Evolutionary conservation across 257 asterid species (phyloP).

Genomic region (Primulina tabacum): DNA sequence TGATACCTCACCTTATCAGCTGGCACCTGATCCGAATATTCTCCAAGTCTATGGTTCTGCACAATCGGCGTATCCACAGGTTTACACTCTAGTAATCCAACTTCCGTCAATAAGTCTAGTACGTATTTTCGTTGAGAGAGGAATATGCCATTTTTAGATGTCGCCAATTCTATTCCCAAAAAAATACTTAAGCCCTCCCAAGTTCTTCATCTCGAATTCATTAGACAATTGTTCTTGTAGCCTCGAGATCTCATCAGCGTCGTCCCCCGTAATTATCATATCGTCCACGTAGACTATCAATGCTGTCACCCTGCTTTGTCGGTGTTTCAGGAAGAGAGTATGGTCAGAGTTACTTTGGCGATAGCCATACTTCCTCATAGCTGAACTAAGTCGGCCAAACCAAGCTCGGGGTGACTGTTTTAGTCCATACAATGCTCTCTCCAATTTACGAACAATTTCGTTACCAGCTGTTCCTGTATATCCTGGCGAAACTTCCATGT

Average conservation of each 20-base stretch:
- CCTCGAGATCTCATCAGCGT: too few relatives aligned
- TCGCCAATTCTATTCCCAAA: neutral
- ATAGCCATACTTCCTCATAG: too few relatives aligned
- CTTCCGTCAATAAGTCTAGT: neutral
- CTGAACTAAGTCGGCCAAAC: neutral
- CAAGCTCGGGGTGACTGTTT: neutral
- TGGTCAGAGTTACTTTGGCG: neutral
- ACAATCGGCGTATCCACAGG: neutral
- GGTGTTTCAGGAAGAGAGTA: neutral
- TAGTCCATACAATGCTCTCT: neutral
- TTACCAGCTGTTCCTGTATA: neutral
- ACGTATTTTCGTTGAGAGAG: neutral
- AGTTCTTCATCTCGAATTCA: slow-evolving; percentile 10
- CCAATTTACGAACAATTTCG: neutral
- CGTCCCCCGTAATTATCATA: neutral
- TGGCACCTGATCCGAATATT: neutral
- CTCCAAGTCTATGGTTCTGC: slow-evolving; percentile 8
- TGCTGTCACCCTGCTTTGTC: neutral
- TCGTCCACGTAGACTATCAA: too few relatives aligned
- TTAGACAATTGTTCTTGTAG: too few relatives aligned
- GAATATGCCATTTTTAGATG: neutral
- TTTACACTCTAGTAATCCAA: neutral
- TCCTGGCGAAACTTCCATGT: neutral
- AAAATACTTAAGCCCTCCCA: slow-evolving; percentile 9
- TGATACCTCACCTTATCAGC: neutral